Evolutionary conservation across 2,329 filamentous ascomycete genomes (phyloP).

Genomic region (Fusarium xyrophilum): DNA sequence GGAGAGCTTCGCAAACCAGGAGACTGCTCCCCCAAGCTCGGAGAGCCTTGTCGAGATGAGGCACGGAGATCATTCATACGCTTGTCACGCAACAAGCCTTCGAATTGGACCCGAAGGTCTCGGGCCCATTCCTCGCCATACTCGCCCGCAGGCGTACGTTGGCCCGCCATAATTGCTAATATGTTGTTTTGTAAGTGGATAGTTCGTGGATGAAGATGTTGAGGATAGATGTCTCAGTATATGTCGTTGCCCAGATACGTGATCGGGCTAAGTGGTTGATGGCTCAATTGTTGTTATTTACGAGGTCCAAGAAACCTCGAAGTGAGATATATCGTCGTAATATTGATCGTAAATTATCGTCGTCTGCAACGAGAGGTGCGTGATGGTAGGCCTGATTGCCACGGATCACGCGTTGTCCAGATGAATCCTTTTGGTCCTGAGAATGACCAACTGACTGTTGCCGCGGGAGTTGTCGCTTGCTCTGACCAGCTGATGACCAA

Average conservation of each 20-base stretch:
- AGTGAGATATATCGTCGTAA: slow-evolving; percentile 27
- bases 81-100: slow-evolving; percentile 84
- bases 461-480: slow-evolving; percentile 5
- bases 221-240: neutral
- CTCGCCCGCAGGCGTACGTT: slow-evolving; percentile 48
- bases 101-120: slow-evolving; percentile 83
- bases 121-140: slow-evolving; percentile 78
- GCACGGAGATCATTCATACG: slow-evolving; percentile 78
- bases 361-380: slow-evolving; percentile 37
- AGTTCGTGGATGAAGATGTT: slow-evolving; percentile 5
- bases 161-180: slow-evolving; percentile 48
- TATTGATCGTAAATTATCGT: slow-evolving; percentile 38
- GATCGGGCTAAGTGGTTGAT: slow-evolving; percentile 6
- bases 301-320: slow-evolving; percentile 14
- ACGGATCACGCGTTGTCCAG: slow-evolving; percentile 36
- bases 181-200: neutral
- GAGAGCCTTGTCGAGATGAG: slow-evolving; percentile 63
- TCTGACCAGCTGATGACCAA: slow-evolving; percentile 27
- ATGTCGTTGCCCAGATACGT: slow-evolving; percentile 26
- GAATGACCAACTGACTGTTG: slow-evolving; percentile 30
- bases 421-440: slow-evolving; percentile 13
- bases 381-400: slow-evolving; percentile 42
- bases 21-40: slow-evolving; percentile 58
- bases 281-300: slow-evolving; percentile 34
- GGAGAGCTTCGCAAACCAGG: slow-evolving; percentile 56